Percentiles rank a stretch among this genome's conserved stretches.
phyloP scores from a whole-genome alignment of 176 grass and related monocot species.

The Eremochloa ophiuroides region DNA sequence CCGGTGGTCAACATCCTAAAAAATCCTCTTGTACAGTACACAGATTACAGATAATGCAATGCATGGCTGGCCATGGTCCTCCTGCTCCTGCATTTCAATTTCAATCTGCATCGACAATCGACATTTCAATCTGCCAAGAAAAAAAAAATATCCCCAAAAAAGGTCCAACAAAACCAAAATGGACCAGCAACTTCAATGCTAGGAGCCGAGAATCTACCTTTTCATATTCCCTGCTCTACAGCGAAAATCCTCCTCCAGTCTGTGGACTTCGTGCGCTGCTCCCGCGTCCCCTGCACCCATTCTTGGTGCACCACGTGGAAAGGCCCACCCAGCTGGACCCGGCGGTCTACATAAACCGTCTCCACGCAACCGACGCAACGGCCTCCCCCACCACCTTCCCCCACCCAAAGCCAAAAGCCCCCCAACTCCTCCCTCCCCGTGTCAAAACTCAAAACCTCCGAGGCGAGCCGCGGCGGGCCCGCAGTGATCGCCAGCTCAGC shows the following conservation, averaged over 20 bases:
- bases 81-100: not conserved
- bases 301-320: not conserved
- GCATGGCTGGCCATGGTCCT: not conserved
- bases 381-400: not conserved
- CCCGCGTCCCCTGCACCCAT: not conserved
- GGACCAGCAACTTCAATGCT: not conserved
- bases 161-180: not conserved
- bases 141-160: not conserved
- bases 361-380: not conserved
- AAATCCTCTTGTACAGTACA: not conserved
- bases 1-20: not conserved
- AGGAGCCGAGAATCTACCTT: constrained; percentile 4
- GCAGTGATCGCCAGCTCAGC: no score
- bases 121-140: not conserved
- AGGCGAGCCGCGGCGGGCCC: no score
- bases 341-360: constrained; percentile 22
- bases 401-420: constrained; percentile 23
- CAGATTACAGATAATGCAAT: not conserved
- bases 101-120: not conserved
- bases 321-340: not conserved
- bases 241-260: not conserved
- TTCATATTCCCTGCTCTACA: constrained; percentile 6
- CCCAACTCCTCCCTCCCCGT: constrained; percentile 36
- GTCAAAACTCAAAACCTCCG: constrained; percentile 77
- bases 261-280: no score